Base-by-base conservation (phyloP, 2,329 filamentous ascomycete genomes). In the Penicillium sp. region DNA sequence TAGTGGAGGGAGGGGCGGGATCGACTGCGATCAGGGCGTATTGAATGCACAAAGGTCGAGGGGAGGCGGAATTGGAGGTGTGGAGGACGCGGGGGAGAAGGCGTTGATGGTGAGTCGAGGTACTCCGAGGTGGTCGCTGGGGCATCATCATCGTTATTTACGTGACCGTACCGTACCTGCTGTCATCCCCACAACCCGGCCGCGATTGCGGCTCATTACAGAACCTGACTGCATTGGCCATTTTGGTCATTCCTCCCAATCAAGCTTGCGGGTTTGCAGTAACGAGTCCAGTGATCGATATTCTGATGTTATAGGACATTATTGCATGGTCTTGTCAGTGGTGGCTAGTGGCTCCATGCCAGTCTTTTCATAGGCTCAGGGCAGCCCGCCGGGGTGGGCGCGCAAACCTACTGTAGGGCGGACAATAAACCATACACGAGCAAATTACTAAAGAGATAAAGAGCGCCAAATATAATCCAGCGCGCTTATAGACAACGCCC, bases 1-100 rank as follows among this genome's bases (percentile, higher is more conserved):
- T 73, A 50, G 45, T 65, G 50, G 35, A 45, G 42, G 41, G 41
- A 44, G 43, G 37, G 31, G 26, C 26, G 36, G 33, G n/a, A n/a
- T n/a, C n/a, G n/a, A n/a, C n/a, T n/a, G n/a, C n/a, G n/a, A 33
- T 29, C 15, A 16, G 13, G 28, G 33, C 30, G 13, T 44, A 30
- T 14, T 30, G n/a, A 27, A 35, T 45, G 35, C 36, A 34, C 31
- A 39, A 26, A 33, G 39, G 40, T 40, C 44, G 48, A 44, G 30
- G 33, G 44, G 30, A 36, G 41, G 40, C 30, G 41, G 47, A 53
- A 48, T 47, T 45, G 48, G 41, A 42, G 41, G 42, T 39, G 51
- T 41, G 43, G 42, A 45, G 35, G 41, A 39, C 41, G 39, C 34
- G 51, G 40, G 45, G 45, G 45, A 42, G 45, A 42, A 42, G 47